phyloP scores from a whole-genome alignment of 768 basidiomycete genomes.

The Gelatoporia subvermispora region DNA sequence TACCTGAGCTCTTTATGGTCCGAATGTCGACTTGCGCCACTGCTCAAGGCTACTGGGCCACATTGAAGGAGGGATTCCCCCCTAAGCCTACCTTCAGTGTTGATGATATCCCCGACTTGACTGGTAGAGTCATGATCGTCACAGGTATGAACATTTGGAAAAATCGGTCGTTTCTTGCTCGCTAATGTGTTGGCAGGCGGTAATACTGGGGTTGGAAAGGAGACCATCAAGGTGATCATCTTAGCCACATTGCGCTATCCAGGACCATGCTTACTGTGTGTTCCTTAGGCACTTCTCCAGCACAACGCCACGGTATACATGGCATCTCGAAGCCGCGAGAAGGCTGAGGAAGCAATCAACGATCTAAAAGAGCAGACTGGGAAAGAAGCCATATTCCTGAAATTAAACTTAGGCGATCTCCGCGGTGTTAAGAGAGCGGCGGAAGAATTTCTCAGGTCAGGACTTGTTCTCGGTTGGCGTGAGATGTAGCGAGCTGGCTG shows the following conservation, averaged over 20 bases:
- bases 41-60: too few species aligned
- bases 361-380: conserved; percentile 20
- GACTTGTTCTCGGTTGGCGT: neutral
- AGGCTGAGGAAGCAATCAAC: conserved; percentile 18
- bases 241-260: neutral
- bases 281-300: conserved; percentile 12
- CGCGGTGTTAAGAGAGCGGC: conserved; percentile 12
- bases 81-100: conserved; percentile 9
- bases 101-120: conserved; percentile 40
- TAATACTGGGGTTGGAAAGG: conserved; percentile 48
- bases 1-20: neutral
- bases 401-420: conserved; percentile 20
- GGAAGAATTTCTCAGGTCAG: conserved; percentile 16
- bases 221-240: conserved; percentile 43
- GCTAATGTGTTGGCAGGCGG: conserved; percentile 3
- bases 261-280: neutral
- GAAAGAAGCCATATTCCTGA: conserved; percentile 18
- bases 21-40: too few species aligned
- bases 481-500: neutral
- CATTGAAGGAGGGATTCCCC: conserved; percentile 1
- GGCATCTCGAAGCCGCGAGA: conserved; percentile 16
- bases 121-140: conserved; percentile 29
- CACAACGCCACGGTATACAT: conserved; percentile 28
- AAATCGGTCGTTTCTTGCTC: neutral
- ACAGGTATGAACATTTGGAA: conserved; percentile 22